Base-by-base conservation (phyloP, 352 stramenopile species). In the Pythium dissimile region DNA sequence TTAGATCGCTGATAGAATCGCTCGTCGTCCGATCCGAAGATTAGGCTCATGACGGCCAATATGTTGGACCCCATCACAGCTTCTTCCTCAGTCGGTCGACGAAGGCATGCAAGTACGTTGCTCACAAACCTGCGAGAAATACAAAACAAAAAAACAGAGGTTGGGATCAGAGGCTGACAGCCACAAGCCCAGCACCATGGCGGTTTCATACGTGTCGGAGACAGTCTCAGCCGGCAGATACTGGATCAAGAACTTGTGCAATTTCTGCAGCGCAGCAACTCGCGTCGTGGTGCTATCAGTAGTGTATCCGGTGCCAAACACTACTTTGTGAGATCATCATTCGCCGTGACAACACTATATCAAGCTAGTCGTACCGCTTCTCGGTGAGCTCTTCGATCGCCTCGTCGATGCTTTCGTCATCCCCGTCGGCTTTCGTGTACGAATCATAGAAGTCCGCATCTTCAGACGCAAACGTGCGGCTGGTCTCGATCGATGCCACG, bases 171-270 rank as follows among this genome's bases (percentile, higher is more conserved):
- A n/a, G n/a, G n/a, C n/a, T n/a, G n/a, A n/a, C n/a, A n/a, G n/a
- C n/a, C n/a, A n/a, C n/a, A n/a, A n/a, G n/a, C n/a, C n/a, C n/a
- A n/a, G n/a, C n/a, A n/a, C n/a, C n/a, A n/a, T n/a, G n/a, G n/a
- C n/a, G n/a, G n/a, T n/a, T n/a, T n/a, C n/a, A n/a, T n/a, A 92
- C 84, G 74, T 92, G 24, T 93, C 83, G 13, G 70, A 84, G 43
- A 95, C 56, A 44, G 72, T 72, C 28, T 93, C 81, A 3, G 75
- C 61, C 1, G 83, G 62, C 57, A 92, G 30, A 37, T 88, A 95
- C 35, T 91, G 80, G 59, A 87, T 44, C 24, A 95, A 18, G 23
- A 85, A 64, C 8, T 60, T 70, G 5, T 67, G 71, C 20, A 95
- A 48, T 56, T 85, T 90, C 54, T 89, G 66, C 38, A 95, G 37